Evolutionary conservation across 352 stramenopile species (phyloP), one percentile per base, ranked within the genome.

Genomic region (Phytophthora multivora): DNA sequence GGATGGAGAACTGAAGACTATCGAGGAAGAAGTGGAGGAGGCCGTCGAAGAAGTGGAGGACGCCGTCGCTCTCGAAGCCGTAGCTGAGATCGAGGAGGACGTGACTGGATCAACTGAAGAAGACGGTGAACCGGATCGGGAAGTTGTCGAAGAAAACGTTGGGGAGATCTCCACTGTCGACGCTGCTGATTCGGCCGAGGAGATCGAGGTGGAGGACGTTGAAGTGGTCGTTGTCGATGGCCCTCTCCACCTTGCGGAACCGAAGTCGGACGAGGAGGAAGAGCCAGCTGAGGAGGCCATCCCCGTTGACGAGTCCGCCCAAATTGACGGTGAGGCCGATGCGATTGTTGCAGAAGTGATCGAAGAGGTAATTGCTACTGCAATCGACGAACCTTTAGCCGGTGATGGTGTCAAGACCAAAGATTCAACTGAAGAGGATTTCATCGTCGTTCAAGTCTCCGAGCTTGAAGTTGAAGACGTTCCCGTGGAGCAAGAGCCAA

Each of bases 261-360:
- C 42, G 7, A 46, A 52, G 41, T 52, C 52, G 4, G 41, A 45
- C 10, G 30, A 36, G 10, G 42, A 38, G 5, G 31, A 53, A 38
- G 31, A 53, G 11, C 12, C 10, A 13, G 42, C 21, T 40, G 21
- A 60, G 28, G 40, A 52, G 12, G 30, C 30, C 13, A 38, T 60
- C 5, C 30, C 19, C 2, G 10, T 60, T 23, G 30, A 46, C 18
- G 39, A 59, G 26, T 11, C 10, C 11, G 8, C 18, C 30, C 3
- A 25, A 10, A 6, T 38, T 21, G 19, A 33, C 26, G 0, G 15
- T 28, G 52, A 10, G 26, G 23, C 42, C n/a, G 30, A 60, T 8
- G 4, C 16, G 11, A 8, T 51, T 26, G 51, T 51, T 21, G 28
- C 28, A 15, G 51, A 58, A 33, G 51, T 50, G n/a, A n/a, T 51